A percentile compares a stretch with the other conserved stretches of the same genome.
These are phyloP conservation scores for Lactarius deliciosus DNA, from an alignment of 768 basidiomycete species.

Conservation along the genomic window DNA sequence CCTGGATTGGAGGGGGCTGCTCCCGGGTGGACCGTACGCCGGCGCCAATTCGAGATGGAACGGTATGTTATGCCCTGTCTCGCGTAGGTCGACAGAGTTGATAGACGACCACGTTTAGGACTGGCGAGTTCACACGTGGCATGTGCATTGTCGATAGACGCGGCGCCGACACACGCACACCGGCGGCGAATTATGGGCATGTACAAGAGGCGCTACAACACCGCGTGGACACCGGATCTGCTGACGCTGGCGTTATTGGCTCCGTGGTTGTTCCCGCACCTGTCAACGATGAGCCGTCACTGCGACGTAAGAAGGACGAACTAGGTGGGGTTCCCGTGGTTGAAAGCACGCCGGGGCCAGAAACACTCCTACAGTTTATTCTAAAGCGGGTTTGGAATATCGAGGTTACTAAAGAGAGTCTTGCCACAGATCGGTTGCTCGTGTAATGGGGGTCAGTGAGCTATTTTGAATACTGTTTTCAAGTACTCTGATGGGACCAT, in stretches of 20 bases:
- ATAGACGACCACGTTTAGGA: slow-evolving; percentile 39
- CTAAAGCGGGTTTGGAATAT: slow-evolving; percentile 57
- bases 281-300: slow-evolving; percentile 39
- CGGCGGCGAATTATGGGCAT: slow-evolving; percentile 62
- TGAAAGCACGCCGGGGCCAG: slow-evolving; percentile 63
- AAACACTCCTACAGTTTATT: slow-evolving; percentile 48
- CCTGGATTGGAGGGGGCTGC: slow-evolving; percentile 39
- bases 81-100: background rate
- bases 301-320: background rate
- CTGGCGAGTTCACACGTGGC: slow-evolving; percentile 78
- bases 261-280: slow-evolving; percentile 54
- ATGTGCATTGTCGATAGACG: slow-evolving; percentile 86
- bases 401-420: slow-evolving; percentile 7
- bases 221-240: slow-evolving; percentile 33
- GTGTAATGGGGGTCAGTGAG: slow-evolving; percentile 5
- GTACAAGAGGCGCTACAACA: slow-evolving; percentile 55
- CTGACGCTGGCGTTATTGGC: slow-evolving; percentile 27
- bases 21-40: slow-evolving; percentile 54
- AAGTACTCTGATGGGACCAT: background rate
- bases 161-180: slow-evolving; percentile 63
- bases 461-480: background rate
- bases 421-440: slow-evolving; percentile 2
- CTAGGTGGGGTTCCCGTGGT: slow-evolving; percentile 41
- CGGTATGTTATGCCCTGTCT: slow-evolving; percentile 13
- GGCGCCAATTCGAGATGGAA: slow-evolving; percentile 26